Conservation (phyloP, 306 rosid genomes). For the Vigna trinervia region DNA sequence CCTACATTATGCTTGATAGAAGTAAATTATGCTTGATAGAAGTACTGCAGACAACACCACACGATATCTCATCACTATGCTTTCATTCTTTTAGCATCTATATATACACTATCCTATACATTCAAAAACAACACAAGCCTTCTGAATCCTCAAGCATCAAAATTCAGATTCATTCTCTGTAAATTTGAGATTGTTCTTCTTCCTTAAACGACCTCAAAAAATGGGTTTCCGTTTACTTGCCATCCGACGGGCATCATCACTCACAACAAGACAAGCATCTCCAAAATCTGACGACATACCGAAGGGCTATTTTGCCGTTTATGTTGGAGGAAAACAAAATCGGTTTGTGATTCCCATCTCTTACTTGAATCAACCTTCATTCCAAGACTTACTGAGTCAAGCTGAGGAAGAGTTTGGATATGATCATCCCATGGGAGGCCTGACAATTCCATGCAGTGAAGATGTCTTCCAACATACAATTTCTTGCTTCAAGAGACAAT, state of each 20-base stretch:
- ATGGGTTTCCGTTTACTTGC: conserved; percentile 51
- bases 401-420: conserved; percentile 57
- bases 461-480: conserved; percentile 36
- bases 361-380: conserved; percentile 53
- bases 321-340: conserved; percentile 55
- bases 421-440: conserved; percentile 61
- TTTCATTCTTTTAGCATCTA: conserved; percentile 7
- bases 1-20: neutral
- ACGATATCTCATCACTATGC: conserved; percentile 19
- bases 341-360: conserved; percentile 54
- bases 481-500: conserved; percentile 36
- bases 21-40: neutral
- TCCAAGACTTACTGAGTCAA: conserved; percentile 45
- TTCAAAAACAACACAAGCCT: conserved; percentile 26
- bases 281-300: conserved; percentile 35
- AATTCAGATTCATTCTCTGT: neutral
- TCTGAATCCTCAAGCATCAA: conserved; percentile 28
- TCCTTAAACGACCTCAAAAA: neutral
- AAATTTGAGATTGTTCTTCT: neutral
- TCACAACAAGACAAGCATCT: conserved; percentile 14
- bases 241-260: conserved; percentile 38
- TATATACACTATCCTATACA: conserved; percentile 29
- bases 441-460: conserved; percentile 55
- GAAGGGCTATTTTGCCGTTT: conserved; percentile 54
- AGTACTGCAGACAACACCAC: conserved; percentile 27